Percentiles rank a stretch among this genome's conserved stretches.
Evolutionary conservation across 2,329 filamentous ascomycete genomes (phyloP).

Genomic region (Juglanconis sp.): DNA sequence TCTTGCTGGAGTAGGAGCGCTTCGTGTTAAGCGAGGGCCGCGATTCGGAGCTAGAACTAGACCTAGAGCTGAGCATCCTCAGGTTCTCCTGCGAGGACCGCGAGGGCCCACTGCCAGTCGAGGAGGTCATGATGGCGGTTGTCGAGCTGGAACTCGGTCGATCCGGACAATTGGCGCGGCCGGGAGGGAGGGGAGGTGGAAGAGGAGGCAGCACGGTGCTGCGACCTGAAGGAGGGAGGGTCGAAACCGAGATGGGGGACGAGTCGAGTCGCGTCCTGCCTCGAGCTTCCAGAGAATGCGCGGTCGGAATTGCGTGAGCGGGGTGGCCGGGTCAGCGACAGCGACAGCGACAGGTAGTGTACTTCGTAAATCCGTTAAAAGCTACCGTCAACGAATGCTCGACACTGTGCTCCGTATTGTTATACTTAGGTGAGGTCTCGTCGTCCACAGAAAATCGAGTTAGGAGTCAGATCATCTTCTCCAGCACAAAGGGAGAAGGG

Average conservation of each 20-base stretch:
- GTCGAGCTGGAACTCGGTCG: neutral
- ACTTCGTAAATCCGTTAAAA: neutral
- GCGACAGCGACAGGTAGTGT: neutral
- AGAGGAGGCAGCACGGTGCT: conserved; percentile 3
- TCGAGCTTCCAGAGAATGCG: conserved; percentile 1
- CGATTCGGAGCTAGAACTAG: conserved; percentile 11
- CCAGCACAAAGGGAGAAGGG: neutral
- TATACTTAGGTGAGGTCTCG: neutral
- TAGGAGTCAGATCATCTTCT: conserved; percentile 1
- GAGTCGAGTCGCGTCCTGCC: conserved; percentile 2
- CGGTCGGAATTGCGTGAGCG: neutral
- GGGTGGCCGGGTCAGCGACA: neutral
- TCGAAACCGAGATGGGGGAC: neutral
- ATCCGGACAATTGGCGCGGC: conserved; percentile 1
- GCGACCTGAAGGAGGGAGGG: neutral
- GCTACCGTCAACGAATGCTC: neutral
- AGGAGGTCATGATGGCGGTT: conserved; percentile 14
- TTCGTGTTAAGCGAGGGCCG: conserved; percentile 19
- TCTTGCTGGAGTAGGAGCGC: conserved; percentile 28
- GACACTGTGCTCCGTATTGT: neutral
- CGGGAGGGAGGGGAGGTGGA: neutral
- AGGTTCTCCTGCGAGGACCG: conserved; percentile 7
- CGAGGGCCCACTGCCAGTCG: conserved; percentile 1
- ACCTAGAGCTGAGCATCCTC: conserved; percentile 6
- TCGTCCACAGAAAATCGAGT: neutral